These are phyloP conservation scores for Saccharum officinarum DNA, from an alignment of 176 grass and related monocot genomes.

Conservation along the genomic window DNA sequence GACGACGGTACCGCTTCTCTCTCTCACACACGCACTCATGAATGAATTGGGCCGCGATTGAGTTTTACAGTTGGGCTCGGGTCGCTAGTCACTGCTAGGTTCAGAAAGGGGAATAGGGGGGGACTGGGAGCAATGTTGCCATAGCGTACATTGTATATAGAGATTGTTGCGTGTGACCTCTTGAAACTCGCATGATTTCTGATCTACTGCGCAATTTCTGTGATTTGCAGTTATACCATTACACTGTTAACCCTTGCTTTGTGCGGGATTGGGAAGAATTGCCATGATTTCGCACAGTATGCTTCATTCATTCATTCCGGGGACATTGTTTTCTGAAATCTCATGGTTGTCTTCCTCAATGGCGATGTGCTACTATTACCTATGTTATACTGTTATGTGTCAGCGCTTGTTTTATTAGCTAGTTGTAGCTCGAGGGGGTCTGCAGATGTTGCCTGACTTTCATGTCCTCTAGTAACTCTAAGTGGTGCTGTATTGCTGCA, in stretches of 20 bases:
- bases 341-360: background rate
- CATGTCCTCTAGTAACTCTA: background rate
- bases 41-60: background rate
- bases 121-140: background rate
- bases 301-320: background rate
- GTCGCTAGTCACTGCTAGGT: background rate
- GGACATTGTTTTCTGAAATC: background rate
- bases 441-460: background rate
- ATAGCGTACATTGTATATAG: background rate
- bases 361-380: background rate
- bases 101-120: background rate
- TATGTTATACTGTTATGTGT: background rate
- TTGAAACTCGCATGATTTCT: background rate
- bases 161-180: background rate
- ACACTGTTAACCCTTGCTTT: background rate
- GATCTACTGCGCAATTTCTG: background rate
- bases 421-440: background rate
- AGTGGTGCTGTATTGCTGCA: background rate
- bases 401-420: background rate
- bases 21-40: background rate
- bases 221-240: background rate
- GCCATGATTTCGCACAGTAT: background rate
- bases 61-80: background rate
- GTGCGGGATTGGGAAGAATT: background rate
- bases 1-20: constrained; percentile 49